Base-by-base conservation (phyloP, 768 basidiomycete genomes). In the Naganishia antarctica region DNA sequence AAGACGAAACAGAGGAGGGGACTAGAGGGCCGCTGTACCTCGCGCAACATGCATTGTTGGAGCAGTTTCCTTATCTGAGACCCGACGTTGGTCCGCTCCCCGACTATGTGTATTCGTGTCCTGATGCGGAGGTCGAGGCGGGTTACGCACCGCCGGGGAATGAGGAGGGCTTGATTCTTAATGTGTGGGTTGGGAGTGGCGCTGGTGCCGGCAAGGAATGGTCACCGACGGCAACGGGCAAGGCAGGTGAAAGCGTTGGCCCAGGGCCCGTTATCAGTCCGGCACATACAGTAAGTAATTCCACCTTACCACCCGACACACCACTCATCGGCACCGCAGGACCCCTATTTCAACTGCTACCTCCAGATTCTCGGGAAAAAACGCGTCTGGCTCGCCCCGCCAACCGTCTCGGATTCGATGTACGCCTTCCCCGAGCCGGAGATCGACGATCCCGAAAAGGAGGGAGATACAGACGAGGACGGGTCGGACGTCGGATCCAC, bases 341-440 rank as follows among this genome's bases (percentile, higher is more conserved):
- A 99, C 73, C 93, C 93, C 3, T 96, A 86, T 78, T 90, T 84
- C 79, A 99, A 99, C 75, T 82, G 87, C 67, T 98, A 90, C 75
- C 85, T 87, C 0, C 96, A 98, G 80, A 83, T 96, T 6, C 86
- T 89, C 15, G 94, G 96, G 28, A 78, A 80, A 29, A 98, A 98
- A 79, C 88, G 86, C 6, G 84, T 98, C 25, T 97, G 94, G 91
- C 80, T 97, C 59, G 90, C 92, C 0, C 88, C 90, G 5, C 89
- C 91, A 8, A 70, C 76, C 7, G 61, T 68, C 12, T 31, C 47
- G 0, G 49, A 62, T 0, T 46, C 67, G 43, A 80, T 97, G 89
- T 83, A 86, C 71, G 80, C 85, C 1, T 83, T 65, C 37, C 62
- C 70, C 59, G 67, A 60, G 2, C 28, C 44, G n/a, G 23, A 18